These are phyloP conservation scores for Turritis glabra DNA, from an alignment of 345 rosid species.

Conservation along the genomic window DNA sequence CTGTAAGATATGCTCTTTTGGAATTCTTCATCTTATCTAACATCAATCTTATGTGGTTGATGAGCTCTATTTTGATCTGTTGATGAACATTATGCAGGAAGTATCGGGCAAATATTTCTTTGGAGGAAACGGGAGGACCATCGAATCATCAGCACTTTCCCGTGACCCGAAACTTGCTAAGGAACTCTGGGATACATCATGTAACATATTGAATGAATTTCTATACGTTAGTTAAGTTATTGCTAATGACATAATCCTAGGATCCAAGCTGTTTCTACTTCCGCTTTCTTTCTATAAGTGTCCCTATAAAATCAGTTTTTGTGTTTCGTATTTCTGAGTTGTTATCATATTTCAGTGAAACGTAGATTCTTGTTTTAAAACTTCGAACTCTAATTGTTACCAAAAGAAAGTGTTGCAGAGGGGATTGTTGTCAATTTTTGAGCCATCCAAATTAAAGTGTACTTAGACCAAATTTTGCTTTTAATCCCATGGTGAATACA, in stretches of 20 bases:
- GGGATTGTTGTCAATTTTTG: constrained; percentile 9
- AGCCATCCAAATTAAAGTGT: constrained; percentile 18
- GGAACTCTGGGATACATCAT: constrained; percentile 69
- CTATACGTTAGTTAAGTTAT: not conserved
- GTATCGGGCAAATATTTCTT: constrained; percentile 72
- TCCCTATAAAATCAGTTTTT: not conserved
- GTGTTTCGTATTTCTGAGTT: not conserved
- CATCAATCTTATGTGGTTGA: constrained; percentile 13
- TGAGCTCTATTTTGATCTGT: constrained; percentile 11
- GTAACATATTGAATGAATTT: constrained; percentile 41
- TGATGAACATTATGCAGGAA: constrained; percentile 47
- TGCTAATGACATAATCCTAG: not conserved
- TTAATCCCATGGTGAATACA: not conserved
- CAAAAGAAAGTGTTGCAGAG: not conserved
- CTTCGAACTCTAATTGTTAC: not conserved
- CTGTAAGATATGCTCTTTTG: constrained; percentile 48
- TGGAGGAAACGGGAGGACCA: constrained; percentile 73
- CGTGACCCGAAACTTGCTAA: constrained; percentile 48
- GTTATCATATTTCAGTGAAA: not conserved
- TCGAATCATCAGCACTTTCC: constrained; percentile 60
- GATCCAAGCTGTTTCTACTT: constrained; percentile 4
- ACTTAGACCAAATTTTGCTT: not conserved
- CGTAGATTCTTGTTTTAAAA: not conserved
- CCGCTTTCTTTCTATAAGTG: not conserved
- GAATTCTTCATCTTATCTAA: constrained; percentile 8